Conservation (phyloP, 495 filamentous ascomycete genomes). For the Thozetella sp. region DNA sequence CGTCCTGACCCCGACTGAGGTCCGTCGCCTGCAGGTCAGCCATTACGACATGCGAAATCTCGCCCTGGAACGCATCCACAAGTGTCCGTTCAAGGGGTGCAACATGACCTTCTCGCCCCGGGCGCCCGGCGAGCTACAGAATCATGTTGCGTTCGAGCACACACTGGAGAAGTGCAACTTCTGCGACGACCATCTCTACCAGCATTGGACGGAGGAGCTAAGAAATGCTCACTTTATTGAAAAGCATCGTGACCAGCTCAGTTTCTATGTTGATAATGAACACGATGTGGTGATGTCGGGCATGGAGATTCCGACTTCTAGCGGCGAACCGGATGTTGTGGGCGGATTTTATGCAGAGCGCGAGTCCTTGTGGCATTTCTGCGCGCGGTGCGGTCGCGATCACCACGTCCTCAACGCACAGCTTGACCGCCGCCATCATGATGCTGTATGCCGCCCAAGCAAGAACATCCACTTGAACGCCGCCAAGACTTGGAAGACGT, state of each 20-base stretch:
- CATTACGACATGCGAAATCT: conserved; percentile 30
- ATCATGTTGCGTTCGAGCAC: conserved; percentile 32
- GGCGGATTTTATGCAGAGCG: not conserved
- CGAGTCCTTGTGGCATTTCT: conserved; percentile 13
- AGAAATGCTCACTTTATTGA: conserved; percentile 13
- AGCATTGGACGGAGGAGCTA: conserved; percentile 19
- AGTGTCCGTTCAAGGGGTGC: conserved; percentile 35
- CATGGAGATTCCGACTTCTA: not conserved
- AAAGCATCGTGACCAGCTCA: conserved; percentile 9
- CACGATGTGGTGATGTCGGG: conserved; percentile 4
- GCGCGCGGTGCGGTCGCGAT: conserved; percentile 25
- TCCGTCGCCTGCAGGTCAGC: conserved; percentile 29
- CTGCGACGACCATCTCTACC: conserved; percentile 21
- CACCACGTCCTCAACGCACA: conserved; percentile 8
- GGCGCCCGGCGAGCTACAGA: conserved; percentile 17
- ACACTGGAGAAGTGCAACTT: conserved; percentile 21
- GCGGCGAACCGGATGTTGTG: not conserved
- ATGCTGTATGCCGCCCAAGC: conserved; percentile 17
- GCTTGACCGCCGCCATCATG: conserved; percentile 21
- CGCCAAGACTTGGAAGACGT: not conserved
- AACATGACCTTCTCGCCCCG: conserved; percentile 20
- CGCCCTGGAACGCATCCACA: conserved; percentile 25
- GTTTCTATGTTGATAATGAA: not conserved
- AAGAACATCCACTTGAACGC: not conserved
- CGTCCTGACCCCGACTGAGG: conserved; percentile 40